Percentiles rank a stretch among this genome's conserved stretches.
Evolutionary conservation across 78 protist genomes (phyloP).

Genomic region (Cavenderia fasciculata): DNA sequence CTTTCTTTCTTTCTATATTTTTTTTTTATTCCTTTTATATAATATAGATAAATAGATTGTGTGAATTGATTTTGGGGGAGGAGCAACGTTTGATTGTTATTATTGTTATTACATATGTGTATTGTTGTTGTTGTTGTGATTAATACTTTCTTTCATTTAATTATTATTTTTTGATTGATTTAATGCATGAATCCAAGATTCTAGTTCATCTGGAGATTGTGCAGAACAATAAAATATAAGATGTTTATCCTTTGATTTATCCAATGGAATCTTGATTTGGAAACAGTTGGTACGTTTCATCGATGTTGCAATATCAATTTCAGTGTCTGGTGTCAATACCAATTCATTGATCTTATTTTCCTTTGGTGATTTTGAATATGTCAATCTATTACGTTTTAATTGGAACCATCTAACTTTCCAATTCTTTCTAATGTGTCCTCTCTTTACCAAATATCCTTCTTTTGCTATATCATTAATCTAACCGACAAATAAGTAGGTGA

Average conservation of each 20-base stretch:
- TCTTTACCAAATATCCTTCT: constrained; percentile 64
- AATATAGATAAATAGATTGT: no score
- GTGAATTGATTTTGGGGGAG: no score
- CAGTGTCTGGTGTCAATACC: constrained; percentile 34
- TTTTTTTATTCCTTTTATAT: no score
- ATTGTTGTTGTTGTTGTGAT: no score
- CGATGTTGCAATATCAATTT: constrained; percentile 64
- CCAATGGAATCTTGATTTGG: constrained; percentile 44
- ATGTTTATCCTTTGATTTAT: neutral
- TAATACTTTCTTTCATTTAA: no score
- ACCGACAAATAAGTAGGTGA: neutral
- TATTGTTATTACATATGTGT: no score
- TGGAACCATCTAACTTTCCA: constrained; percentile 77
- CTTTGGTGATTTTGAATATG: constrained; percentile 61
- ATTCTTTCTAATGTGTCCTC: constrained; percentile 69
- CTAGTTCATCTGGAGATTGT: constrained; percentile 51
- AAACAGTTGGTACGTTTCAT: constrained; percentile 74
- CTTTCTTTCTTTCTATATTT: no score
- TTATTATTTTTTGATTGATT: constrained; percentile 66
- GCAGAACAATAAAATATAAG: constrained; percentile 50
- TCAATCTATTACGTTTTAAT: constrained; percentile 51
- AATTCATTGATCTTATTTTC: constrained; percentile 42
- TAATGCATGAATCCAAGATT: constrained; percentile 42
- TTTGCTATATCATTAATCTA: constrained; percentile 56
- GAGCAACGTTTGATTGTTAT: no score